Conservation (phyloP, 139 green algal species). For the Auxenochlorella pyrenoidosa region DNA sequence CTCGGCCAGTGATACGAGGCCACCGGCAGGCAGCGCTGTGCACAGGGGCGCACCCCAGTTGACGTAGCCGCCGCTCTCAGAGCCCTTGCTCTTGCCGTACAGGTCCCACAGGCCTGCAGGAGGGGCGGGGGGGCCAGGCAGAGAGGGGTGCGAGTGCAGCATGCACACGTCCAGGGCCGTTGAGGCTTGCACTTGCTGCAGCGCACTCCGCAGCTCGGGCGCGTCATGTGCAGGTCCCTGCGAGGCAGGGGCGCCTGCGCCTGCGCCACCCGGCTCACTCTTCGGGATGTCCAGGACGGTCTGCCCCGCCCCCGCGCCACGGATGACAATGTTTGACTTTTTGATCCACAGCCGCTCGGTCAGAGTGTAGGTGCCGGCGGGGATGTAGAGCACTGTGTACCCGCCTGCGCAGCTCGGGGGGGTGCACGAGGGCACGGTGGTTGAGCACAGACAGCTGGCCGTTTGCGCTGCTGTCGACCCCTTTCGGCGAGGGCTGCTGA, state of each 20-base stretch:
- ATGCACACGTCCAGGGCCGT: not conserved
- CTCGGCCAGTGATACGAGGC: not conserved
- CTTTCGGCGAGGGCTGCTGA: too few relatives aligned
- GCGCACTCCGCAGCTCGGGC: too few relatives aligned
- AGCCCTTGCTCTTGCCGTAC: not conserved
- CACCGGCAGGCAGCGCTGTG: not conserved
- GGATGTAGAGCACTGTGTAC: constrained; percentile 8
- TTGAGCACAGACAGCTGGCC: too few relatives aligned
- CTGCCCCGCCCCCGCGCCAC: not conserved
- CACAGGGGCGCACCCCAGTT: not conserved
- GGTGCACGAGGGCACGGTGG: not conserved
- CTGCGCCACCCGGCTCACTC: not conserved
- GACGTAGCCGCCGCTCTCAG: not conserved
- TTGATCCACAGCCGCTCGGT: constrained; percentile 8
- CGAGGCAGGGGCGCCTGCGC: not conserved
- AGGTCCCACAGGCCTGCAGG: not conserved
- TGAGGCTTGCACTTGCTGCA: too few relatives aligned
- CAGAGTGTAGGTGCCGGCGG: constrained; percentile 17
- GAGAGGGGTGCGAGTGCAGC: not conserved
- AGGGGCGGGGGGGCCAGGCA: not conserved
- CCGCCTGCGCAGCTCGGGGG: not conserved
- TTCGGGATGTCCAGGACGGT: constrained; percentile 10
- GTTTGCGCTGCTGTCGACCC: too few relatives aligned
- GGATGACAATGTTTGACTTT: not conserved
- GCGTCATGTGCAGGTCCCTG: too few relatives aligned